Conservation (phyloP, 495 filamentous ascomycete species). For the Paragyromitra xinjiangensis region DNA sequence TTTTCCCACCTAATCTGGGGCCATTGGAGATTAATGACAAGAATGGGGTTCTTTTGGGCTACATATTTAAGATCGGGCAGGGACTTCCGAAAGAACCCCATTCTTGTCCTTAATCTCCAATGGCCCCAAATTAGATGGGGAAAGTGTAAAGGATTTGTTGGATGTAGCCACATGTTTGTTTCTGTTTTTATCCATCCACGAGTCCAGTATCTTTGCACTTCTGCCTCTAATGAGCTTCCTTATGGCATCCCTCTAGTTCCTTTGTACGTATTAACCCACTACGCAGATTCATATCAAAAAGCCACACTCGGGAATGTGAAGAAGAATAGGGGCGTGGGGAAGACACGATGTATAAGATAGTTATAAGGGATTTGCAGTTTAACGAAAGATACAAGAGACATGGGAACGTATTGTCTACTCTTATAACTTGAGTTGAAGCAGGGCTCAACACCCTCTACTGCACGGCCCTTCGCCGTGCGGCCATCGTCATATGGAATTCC, state of each 20-base stretch:
- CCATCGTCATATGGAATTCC: neutral
- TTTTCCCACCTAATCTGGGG: neutral
- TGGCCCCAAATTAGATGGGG: too few species aligned
- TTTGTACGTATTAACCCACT: too few species aligned
- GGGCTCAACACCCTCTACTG: neutral
- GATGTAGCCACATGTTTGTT: too few species aligned
- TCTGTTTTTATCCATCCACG: too few species aligned
- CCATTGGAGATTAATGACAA: neutral
- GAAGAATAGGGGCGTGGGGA: neutral
- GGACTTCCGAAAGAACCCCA: too few species aligned
- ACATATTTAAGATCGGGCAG: neutral
- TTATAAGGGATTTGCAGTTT: slow-evolving; percentile 12
- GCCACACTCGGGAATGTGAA: neutral
- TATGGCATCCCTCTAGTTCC: too few species aligned
- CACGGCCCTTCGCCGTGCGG: neutral
- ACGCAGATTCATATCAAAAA: too few species aligned
- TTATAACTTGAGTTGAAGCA: slow-evolving; percentile 15
- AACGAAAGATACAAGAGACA: slow-evolving; percentile 11
- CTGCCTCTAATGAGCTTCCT: too few species aligned
- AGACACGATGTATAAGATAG: neutral
- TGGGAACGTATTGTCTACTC: slow-evolving; percentile 3
- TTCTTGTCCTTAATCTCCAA: too few species aligned
- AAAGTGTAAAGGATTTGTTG: too few species aligned
- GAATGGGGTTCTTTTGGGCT: neutral
- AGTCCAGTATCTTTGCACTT: too few species aligned